Evolutionary conservation across 371 early-diverging fungal genomes (phyloP).

Genomic region (Lichtheimia hyalospora): DNA sequence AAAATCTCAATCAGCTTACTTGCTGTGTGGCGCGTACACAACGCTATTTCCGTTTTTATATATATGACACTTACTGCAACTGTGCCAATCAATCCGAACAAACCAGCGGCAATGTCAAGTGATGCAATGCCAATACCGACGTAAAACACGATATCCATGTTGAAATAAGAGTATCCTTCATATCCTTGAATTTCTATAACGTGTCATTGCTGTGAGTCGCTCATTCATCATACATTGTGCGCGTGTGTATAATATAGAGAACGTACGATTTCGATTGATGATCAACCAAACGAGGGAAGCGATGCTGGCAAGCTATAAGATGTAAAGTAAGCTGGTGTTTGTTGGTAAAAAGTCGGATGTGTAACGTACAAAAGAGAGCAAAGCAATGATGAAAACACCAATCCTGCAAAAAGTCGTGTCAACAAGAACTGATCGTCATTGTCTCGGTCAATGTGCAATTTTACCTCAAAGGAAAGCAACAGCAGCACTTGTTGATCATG

Average conservation of each 20-base stretch:
- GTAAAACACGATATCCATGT: not conserved
- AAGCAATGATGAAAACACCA: slow-evolving; percentile 19
- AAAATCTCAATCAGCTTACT: slow-evolving; percentile 1
- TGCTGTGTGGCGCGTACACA: not conserved
- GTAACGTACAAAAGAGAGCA: slow-evolving; percentile 12
- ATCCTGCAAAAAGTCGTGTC: slow-evolving; percentile 2
- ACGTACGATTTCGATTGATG: slow-evolving; percentile 3
- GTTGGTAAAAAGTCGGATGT: not conserved
- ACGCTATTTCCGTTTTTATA: not conserved
- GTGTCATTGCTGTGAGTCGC: too few species aligned
- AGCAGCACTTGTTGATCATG: slow-evolving; percentile 15
- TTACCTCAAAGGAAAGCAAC: slow-evolving; percentile 17
- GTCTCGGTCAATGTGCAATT: not conserved
- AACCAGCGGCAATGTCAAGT: not conserved
- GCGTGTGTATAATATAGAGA: not conserved
- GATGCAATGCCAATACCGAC: slow-evolving; percentile 5
- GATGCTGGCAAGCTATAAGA: not conserved
- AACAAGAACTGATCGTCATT: not conserved
- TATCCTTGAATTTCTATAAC: not conserved
- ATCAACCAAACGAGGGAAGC: slow-evolving; percentile 2
- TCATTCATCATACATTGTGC: too few species aligned
- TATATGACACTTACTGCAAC: slow-evolving; percentile 2
- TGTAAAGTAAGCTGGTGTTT: not conserved
- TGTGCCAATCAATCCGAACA: slow-evolving; percentile 20
- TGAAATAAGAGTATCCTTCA: not conserved